Evolutionary conservation across 768 basidiomycete genomes (phyloP), one percentile per base, ranked within the genome.

Genomic region (Rhizopogon sp.): DNA sequence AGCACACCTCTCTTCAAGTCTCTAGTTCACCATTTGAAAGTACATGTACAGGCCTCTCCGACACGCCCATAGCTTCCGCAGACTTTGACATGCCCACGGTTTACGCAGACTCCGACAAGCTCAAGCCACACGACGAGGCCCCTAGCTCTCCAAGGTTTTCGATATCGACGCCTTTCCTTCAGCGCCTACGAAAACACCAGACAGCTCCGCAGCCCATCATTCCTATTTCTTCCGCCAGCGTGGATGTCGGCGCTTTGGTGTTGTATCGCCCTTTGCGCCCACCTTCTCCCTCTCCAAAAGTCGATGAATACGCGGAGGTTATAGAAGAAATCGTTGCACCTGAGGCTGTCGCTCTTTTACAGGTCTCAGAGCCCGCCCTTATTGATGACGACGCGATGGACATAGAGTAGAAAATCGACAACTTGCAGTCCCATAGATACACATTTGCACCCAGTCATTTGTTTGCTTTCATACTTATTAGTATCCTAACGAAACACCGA

Each of bases 331-430:
- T 52, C 13, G 68, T 69, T 3, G 17, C 28, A 8, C 1, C 28
- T 3, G 51, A 31, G 39, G 33, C 31, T 31, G 28, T 13, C 17
- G 33, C 35, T 17, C 20, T 20, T 47, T 5, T 33, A 25, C 11
- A 0, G 20, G 39, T 29, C 20, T 35, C 49, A 22, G 17, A 50
- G 7, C 14, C 28, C 52, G 1, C 50, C n/a, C 43, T 50, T 5
- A 42, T 39, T 1, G 62, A 60, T 56, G 75, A 76, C 20, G 75
- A 80, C 67, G 77, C 74, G 29, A 84, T 84, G 82, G 81, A 84
- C 57, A 67, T 82, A 25, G 82, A 82, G 50, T 59, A 46, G 50
- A 49, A 46, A 50, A 50, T 37, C 5, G 10, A 37, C 35, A 11
- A 37, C 35, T 37, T 33, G 31, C 8, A 33, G 10, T 9, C 31